Percentiles rank a stretch among this genome's conserved stretches.
phyloP scores from a whole-genome alignment of 805 yeast genomes.

The Saccharomycopsis schoenii region DNA sequence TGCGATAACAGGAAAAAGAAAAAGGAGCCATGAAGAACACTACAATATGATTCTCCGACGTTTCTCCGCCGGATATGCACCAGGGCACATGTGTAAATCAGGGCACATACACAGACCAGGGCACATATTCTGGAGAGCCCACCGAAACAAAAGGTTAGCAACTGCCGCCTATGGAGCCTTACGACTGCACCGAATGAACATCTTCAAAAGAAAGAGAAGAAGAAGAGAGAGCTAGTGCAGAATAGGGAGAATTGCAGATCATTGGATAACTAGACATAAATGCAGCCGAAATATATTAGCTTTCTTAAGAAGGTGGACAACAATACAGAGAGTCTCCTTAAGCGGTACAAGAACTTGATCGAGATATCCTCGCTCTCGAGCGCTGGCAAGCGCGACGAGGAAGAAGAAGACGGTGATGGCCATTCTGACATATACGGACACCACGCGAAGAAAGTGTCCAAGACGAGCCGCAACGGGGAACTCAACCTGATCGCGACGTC shows the following conservation, averaged over 20 bases:
- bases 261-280: background rate
- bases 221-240: background rate
- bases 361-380: constrained; percentile 5
- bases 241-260: no score
- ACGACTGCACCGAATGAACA: no score
- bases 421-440: background rate
- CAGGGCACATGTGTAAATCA: background rate
- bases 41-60: background rate
- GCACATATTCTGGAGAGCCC: no score
- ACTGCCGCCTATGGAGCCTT: no score
- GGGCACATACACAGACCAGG: no score
- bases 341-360: constrained; percentile 10
- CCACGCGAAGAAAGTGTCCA: background rate
- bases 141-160: no score
- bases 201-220: background rate
- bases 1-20: background rate
- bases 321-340: constrained; percentile 15
- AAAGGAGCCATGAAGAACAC: background rate
- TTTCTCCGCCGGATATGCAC: background rate
- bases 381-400: background rate
- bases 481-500: constrained; percentile 15
- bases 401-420: constrained; percentile 3
- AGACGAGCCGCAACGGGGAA: background rate
- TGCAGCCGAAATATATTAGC: constrained; percentile 16
- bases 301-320: constrained; percentile 15